These are phyloP conservation scores for Blastobotrys elegans DNA, from an alignment of 1,139 yeast genomes.

Conservation along the genomic window DNA sequence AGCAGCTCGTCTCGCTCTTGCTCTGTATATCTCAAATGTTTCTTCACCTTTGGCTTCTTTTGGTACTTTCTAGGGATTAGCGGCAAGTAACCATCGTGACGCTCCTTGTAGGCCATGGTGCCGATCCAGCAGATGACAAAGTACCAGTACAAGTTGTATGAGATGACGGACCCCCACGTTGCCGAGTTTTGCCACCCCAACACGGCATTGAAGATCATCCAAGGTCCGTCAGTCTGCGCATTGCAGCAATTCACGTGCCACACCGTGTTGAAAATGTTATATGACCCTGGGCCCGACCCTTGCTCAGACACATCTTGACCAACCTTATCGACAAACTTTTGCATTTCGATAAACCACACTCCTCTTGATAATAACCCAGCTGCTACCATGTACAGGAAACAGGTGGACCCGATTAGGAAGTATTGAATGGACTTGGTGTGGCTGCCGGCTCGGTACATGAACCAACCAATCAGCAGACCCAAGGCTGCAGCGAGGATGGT, in stretches of 20 bases:
- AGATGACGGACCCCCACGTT: conserved; percentile 78
- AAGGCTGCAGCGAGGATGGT: conserved; percentile 70
- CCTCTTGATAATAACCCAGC: conserved; percentile 90
- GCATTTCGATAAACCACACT: conserved; percentile 76
- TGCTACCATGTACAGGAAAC: conserved; percentile 75
- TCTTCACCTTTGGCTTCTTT: conserved; percentile 11
- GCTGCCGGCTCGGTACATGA: conserved; percentile 67
- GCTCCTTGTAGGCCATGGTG: conserved; percentile 69
- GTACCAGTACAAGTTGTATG: conserved; percentile 83
- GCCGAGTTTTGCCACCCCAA: conserved; percentile 93
- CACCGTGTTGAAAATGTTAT: conserved; percentile 66
- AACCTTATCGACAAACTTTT: conserved; percentile 54
- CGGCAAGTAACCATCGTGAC: conserved; percentile 51
- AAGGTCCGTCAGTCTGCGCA: conserved; percentile 81
- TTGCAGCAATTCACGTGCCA: conserved; percentile 97
- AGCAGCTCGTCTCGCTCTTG: conserved; percentile 21
- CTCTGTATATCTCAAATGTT: conserved; percentile 9
- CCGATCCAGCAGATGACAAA: conserved; percentile 48
- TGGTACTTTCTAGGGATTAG: conserved; percentile 23
- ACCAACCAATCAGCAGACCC: conserved; percentile 63
- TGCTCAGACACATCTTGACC: conserved; percentile 89
- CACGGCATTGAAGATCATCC: conserved; percentile 87
- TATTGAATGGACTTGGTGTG: conserved; percentile 61
- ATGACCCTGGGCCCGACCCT: conserved; percentile 92
- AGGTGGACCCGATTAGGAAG: conserved; percentile 74